Conservation (phyloP, 75 land plant species). For the Pinus taeda region DNA sequence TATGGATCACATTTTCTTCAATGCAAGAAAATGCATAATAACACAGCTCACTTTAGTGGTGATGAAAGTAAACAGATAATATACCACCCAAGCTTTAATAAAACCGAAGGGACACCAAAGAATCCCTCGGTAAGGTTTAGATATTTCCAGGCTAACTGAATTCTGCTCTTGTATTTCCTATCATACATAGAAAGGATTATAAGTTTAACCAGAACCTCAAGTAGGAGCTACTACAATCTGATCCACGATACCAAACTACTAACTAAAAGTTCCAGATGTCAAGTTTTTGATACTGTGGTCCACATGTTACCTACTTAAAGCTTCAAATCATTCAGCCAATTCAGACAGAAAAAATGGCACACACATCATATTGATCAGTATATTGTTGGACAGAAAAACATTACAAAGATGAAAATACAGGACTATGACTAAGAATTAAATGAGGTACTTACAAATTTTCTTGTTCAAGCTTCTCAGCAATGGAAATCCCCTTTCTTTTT, state of each 20-base stretch:
- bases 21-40: too few relatives aligned
- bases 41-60: too few relatives aligned
- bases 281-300: not conserved
- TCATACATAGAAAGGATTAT: not conserved
- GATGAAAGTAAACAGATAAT: too few relatives aligned
- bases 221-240: not conserved
- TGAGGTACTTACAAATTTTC: conserved; percentile 66
- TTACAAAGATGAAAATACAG: too few relatives aligned
- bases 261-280: not conserved
- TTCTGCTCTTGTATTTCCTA: too few relatives aligned
- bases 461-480: conserved; percentile 85
- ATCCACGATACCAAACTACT: not conserved
- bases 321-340: not conserved
- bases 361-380: not conserved
- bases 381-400: not conserved
- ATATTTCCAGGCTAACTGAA: not conserved
- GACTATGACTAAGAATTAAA: not conserved
- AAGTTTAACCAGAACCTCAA: not conserved
- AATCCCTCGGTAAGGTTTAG: not conserved
- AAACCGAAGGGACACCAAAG: not conserved
- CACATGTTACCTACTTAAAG: not conserved
- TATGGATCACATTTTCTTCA: too few relatives aligned
- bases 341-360: not conserved
- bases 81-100: not conserved
- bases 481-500: conserved; percentile 52